phyloP scores from a whole-genome alignment of 805 yeast genomes.

The Maudiozyma serrabonitensis region DNA sequence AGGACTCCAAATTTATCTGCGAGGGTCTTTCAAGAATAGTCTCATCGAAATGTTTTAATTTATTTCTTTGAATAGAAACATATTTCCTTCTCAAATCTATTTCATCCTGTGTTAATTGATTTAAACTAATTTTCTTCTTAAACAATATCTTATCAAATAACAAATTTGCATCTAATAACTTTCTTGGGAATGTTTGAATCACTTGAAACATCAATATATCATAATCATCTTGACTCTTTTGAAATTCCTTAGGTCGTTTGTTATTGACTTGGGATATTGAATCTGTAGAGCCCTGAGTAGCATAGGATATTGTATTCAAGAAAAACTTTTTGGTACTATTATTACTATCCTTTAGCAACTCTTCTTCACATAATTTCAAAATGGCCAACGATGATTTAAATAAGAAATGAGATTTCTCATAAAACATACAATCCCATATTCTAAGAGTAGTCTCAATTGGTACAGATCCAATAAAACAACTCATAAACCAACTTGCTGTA shows the following conservation, averaged over 20 bases:
- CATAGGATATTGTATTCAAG: slow-evolving; percentile 1
- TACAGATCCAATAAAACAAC: slow-evolving; percentile 77
- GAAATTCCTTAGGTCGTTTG: background rate
- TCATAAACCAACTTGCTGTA: slow-evolving; percentile 97
- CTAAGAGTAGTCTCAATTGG: slow-evolving; percentile 84
- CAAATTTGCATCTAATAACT: slow-evolving; percentile 53
- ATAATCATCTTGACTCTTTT: slow-evolving; percentile 24
- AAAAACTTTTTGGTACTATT: slow-evolving; percentile 1
- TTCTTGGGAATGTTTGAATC: slow-evolving; percentile 73
- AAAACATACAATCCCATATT: slow-evolving; percentile 91
- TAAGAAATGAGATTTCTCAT: slow-evolving; percentile 79
- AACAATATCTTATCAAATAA: slow-evolving; percentile 60
- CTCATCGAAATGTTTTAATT: slow-evolving; percentile 5
- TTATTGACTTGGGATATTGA: background rate
- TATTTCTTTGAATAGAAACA: slow-evolving; percentile 51
- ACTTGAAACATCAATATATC: slow-evolving; percentile 68
- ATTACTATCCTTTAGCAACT: slow-evolving; percentile 30
- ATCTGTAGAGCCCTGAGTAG: background rate
- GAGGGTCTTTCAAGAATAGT: background rate
- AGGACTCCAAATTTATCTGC: background rate
- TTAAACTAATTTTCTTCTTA: slow-evolving; percentile 58
- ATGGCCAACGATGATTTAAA: slow-evolving; percentile 77
- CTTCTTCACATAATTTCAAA: slow-evolving; percentile 63
- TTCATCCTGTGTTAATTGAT: slow-evolving; percentile 71
- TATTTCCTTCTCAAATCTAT: slow-evolving; percentile 65